Evolutionary conservation across 2,329 filamentous ascomycete species (phyloP).

Genomic region (Pyrenophora seminiperda): DNA sequence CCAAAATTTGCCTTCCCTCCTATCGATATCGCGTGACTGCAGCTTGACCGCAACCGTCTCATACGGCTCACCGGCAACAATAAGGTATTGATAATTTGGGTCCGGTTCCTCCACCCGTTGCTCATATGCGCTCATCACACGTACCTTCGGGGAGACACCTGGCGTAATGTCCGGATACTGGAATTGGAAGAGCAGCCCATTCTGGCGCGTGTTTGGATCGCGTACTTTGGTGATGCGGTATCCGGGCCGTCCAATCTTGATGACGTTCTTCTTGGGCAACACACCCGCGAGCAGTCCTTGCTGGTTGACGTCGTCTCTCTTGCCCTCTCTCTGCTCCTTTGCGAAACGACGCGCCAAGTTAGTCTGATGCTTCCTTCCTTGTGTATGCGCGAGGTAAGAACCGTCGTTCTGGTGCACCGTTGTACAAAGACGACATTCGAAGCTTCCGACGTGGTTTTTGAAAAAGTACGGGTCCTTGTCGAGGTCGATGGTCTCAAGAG

Average conservation of each 20-base stretch:
- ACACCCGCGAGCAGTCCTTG: constrained; percentile 73
- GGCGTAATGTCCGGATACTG: constrained; percentile 89
- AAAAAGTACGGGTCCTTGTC: constrained; percentile 99
- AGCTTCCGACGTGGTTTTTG: constrained; percentile 98
- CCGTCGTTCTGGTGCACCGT: constrained; percentile 99
- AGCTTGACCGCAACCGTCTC: constrained; percentile 98
- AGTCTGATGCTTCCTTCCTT: constrained; percentile 98
- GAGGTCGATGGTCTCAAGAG: constrained; percentile 97
- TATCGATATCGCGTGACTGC: constrained; percentile 89
- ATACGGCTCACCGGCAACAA: constrained; percentile 96
- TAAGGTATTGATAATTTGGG: constrained; percentile 90
- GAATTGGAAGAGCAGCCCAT: constrained; percentile 92
- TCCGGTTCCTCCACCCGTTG: constrained; percentile 93
- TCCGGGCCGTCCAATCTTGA: constrained; percentile 94
- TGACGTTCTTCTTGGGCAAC: constrained; percentile 74
- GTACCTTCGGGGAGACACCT: constrained; percentile 77
- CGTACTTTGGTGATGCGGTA: constrained; percentile 98
- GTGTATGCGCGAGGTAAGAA: constrained; percentile 96
- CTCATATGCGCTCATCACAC: constrained; percentile 97
- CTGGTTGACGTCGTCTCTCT: constrained; percentile 70
- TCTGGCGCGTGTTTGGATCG: constrained; percentile 85
- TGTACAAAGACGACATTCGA: constrained; percentile 94
- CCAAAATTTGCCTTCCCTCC: constrained; percentile 86
- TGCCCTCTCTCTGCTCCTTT: constrained; percentile 90
- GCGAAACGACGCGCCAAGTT: constrained; percentile 94